Conservation (phyloP, 148 eudicot genomes). For the Vaccinium darrowii region DNA sequence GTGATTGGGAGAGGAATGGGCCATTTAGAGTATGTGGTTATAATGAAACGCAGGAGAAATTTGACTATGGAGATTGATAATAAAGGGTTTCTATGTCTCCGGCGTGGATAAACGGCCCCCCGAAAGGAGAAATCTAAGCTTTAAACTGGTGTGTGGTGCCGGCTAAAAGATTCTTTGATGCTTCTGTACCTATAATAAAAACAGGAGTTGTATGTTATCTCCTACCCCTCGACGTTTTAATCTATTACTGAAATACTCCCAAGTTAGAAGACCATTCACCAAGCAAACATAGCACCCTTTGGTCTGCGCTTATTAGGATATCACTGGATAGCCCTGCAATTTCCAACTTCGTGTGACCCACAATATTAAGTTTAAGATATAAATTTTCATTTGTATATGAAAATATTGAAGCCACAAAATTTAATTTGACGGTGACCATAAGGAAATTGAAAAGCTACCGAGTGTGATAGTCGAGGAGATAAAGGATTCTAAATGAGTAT, state of each 20-base stretch:
- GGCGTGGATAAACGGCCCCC: no score
- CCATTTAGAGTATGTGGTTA: not conserved
- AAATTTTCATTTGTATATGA: not conserved
- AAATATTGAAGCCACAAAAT: not conserved
- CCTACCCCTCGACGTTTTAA: not conserved
- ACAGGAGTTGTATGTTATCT: not conserved
- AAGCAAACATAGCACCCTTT: not conserved
- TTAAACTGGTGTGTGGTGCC: no score
- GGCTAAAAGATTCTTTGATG: no score
- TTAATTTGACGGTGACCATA: not conserved
- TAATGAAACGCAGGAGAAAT: not conserved
- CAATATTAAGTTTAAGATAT: not conserved
- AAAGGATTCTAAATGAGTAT: not conserved
- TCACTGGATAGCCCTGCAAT: not conserved
- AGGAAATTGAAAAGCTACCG: not conserved
- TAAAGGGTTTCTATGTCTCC: no score
- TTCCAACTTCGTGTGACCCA: not conserved
- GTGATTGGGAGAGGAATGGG: not conserved
- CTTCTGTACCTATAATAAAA: not conserved
- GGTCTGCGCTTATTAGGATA: not conserved
- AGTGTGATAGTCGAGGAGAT: not conserved
- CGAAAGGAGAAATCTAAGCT: no score
- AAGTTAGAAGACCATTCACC: not conserved
- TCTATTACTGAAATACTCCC: not conserved
- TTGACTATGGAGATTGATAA: no score